Evolutionary conservation across 441 rosid genomes (phyloP), one percentile per base, ranked within the genome.

Genomic region (Populus tomentosa): DNA sequence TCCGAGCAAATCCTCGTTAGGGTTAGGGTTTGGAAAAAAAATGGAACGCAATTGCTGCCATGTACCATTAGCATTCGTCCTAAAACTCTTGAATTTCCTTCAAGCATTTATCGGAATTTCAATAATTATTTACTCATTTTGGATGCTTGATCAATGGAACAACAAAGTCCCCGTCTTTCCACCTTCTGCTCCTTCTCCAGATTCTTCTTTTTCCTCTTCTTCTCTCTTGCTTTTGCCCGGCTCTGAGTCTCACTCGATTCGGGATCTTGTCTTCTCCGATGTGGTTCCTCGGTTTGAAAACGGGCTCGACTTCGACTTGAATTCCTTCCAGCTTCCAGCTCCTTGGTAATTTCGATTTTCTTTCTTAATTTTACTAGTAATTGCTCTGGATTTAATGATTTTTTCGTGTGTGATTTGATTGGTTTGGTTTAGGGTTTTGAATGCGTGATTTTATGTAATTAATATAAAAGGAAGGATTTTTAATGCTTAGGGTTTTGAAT

Each of bases 101-200:
- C 97, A 90, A 79, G 91, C 89, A 24, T 92, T 92, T 81, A 9
- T 90, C 4, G 93, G 93, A 71, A 21, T 92, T 21, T 88, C 92
- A 2, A 88, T 92, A 69, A 75, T 92, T 7, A 28, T 92, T 61
- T 92, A 89, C 86, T 90, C 97, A 2, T 33, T 87, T 24, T 92
- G 97, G 97, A 88, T 92, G 93, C 88, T 92, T 68, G 78, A 89
- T 84, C 93, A 87, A 77, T 90, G 91, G 93, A 82, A 85, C 74
- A 88, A 74, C 82, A 87, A 70, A 42, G 18, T 74, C 70, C 88
- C 88, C 14, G 38, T 78, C 69, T 32, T 79, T 76, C 87, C 83
- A 3, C 67, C 79, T 2, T 75, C 78, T 1, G 81, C 90, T 65
- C 87, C 89, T 0, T 81, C 91, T 40, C 87, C 90, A 28, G 30